phyloP scores from a whole-genome alignment of 306 rosid genomes.

The Vachellia pachyceras region DNA sequence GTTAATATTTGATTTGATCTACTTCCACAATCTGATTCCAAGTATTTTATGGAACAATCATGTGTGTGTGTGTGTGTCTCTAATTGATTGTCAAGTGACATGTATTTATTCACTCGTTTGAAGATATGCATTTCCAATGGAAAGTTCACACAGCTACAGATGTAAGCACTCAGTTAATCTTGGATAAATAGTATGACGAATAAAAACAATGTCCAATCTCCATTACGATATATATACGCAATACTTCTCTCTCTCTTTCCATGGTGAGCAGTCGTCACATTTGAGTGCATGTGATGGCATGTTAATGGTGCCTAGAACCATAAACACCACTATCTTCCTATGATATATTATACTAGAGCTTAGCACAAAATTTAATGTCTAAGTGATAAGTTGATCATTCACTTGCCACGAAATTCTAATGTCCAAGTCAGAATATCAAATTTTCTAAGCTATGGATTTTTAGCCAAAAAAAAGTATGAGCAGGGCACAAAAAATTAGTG shows the following conservation, averaged over 20 bases:
- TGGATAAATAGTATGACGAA: neutral
- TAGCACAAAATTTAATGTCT: neutral
- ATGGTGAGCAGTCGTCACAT: neutral
- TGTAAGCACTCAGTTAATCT: no score
- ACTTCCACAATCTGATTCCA: no score
- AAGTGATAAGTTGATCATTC: neutral
- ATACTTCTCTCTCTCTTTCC: neutral
- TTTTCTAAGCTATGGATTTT: neutral
- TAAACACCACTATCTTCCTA: neutral
- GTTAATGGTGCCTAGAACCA: neutral
- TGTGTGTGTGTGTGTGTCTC: no score
- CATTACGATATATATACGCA: neutral
- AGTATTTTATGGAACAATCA: no score
- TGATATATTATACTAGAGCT: neutral
- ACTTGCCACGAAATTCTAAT: neutral
- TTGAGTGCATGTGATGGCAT: neutral
- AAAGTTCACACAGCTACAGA: neutral
- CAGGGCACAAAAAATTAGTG: neutral
- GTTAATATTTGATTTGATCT: no score
- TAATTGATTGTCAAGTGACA: neutral
- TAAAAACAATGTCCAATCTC: neutral
- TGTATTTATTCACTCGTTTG: neutral
- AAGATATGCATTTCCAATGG: neutral
- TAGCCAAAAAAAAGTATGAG: neutral
- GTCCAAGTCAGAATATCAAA: neutral